phyloP scores from a whole-genome alignment of 306 rosid species.

The Dryas octopetala region DNA sequence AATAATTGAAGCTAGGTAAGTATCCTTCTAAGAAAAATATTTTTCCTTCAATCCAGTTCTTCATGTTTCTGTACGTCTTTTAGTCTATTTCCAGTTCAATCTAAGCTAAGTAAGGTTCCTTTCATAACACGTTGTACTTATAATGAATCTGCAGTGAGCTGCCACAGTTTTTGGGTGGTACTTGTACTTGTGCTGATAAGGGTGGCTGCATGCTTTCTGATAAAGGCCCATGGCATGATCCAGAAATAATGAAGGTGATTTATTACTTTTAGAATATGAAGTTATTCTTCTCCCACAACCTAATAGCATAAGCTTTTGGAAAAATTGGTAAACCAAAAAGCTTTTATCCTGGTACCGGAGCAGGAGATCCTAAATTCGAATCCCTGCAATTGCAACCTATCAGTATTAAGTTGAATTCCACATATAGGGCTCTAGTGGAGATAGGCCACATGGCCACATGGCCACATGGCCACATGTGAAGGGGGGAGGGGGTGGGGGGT shows the following conservation, averaged over 20 bases:
- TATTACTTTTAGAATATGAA: not conserved
- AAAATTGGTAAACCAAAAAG: not conserved
- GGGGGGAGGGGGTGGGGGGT: too few species aligned
- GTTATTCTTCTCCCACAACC: not conserved
- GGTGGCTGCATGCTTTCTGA: constrained; percentile 95
- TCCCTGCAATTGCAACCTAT: not conserved
- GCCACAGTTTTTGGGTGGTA: constrained; percentile 91
- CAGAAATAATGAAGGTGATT: constrained; percentile 70
- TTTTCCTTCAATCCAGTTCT: not conserved
- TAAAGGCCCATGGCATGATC: constrained; percentile 98
- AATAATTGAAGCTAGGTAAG: constrained; percentile 73
- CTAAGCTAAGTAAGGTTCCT: not conserved
- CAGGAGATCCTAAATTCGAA: not conserved
- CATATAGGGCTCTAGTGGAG: constrained; percentile 9
- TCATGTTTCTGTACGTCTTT: not conserved
- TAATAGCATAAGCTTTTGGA: not conserved
- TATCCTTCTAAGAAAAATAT: not conserved
- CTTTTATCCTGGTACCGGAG: not conserved
- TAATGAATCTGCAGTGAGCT: constrained; percentile 60
- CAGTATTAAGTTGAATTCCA: not conserved
- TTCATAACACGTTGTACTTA: constrained; percentile 15
- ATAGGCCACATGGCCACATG: not conserved
- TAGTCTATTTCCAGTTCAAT: not conserved
- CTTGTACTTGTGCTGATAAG: constrained; percentile 83
- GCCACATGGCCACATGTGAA: not conserved